Evolutionary conservation across 306 rosid species (phyloP).

Genomic region (Comarum palustre): DNA sequence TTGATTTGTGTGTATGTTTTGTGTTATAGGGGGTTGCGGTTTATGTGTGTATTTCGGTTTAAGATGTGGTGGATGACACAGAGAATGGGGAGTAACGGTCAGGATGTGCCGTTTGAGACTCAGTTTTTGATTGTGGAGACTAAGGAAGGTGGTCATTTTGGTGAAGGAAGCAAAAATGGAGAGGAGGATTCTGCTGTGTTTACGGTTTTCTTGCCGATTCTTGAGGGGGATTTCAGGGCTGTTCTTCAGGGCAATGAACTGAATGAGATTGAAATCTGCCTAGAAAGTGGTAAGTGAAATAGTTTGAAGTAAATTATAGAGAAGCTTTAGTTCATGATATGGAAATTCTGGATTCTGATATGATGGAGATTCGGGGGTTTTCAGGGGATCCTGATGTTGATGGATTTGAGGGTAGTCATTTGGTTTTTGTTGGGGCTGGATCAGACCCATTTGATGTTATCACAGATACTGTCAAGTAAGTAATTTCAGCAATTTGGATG

Average conservation of each 20-base stretch:
- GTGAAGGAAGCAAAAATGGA: slow-evolving; percentile 32
- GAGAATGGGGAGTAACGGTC: slow-evolving; percentile 74
- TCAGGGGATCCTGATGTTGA: slow-evolving; percentile 81
- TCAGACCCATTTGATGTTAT: slow-evolving; percentile 81
- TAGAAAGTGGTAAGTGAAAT: slow-evolving; percentile 70
- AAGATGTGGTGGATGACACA: slow-evolving; percentile 99
- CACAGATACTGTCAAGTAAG: slow-evolving; percentile 77
- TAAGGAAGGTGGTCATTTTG: slow-evolving; percentile 37
- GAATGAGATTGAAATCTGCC: slow-evolving; percentile 81
- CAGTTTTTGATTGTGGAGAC: slow-evolving; percentile 80
- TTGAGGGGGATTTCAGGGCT: slow-evolving; percentile 95
- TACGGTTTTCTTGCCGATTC: slow-evolving; percentile 73
- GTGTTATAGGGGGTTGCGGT: slow-evolving; percentile 44
- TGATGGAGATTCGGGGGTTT: slow-evolving; percentile 15
- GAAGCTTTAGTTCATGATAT: not conserved
- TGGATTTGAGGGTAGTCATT: slow-evolving; percentile 75
- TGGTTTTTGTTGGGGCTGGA: slow-evolving; percentile 76
- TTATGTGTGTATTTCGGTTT: slow-evolving; percentile 81
- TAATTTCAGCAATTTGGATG: not conserved
- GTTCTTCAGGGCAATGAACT: slow-evolving; percentile 85
- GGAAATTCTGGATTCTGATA: not conserved
- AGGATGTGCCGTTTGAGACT: slow-evolving; percentile 78
- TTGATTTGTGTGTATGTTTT: not conserved
- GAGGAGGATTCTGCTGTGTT: slow-evolving; percentile 45
- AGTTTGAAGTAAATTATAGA: not conserved